phyloP scores from a whole-genome alignment of 768 basidiomycete species.

The Boletus rufocinnamomeus region DNA sequence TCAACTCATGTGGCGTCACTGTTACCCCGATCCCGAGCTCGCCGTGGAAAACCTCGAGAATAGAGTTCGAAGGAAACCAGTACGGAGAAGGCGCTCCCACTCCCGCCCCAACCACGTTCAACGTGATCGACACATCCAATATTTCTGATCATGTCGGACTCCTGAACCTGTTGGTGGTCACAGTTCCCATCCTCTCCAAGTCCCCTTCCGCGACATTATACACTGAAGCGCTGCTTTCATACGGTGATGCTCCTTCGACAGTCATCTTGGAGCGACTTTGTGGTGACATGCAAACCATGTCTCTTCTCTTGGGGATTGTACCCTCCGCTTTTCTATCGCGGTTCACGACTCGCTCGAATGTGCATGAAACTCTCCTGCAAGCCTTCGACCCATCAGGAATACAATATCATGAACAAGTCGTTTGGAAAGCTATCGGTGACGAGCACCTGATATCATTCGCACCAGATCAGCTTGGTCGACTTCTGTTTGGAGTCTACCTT shows the following conservation, averaged over 20 bases:
- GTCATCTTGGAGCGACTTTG: slow-evolving; percentile 28
- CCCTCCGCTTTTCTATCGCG: slow-evolving; percentile 29
- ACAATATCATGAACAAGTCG: slow-evolving; percentile 28
- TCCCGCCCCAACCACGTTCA: slow-evolving; percentile 32
- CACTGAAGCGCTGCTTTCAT: slow-evolving; percentile 30
- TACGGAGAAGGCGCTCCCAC: slow-evolving; percentile 18
- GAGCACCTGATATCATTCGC: slow-evolving; percentile 18
- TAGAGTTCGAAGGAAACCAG: slow-evolving; percentile 25
- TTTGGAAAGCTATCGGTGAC: slow-evolving; percentile 26
- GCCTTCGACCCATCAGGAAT: not conserved
- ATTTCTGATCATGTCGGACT: slow-evolving; percentile 34
- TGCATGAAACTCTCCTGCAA: slow-evolving; percentile 22
- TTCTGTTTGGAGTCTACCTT: slow-evolving; percentile 31
- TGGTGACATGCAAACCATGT: slow-evolving; percentile 31
- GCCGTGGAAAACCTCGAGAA: slow-evolving; percentile 28
- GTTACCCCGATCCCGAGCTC: slow-evolving; percentile 23
- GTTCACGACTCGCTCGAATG: slow-evolving; percentile 34
- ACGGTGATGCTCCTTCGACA: slow-evolving; percentile 9
- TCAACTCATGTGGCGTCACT: slow-evolving; percentile 5
- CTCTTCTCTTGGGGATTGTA: slow-evolving; percentile 31
- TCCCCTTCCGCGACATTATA: slow-evolving; percentile 30
- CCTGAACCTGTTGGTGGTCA: slow-evolving; percentile 28
- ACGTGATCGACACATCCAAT: slow-evolving; percentile 39
- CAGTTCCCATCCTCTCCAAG: slow-evolving; percentile 27
- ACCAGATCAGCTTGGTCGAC: slow-evolving; percentile 27